phyloP scores from a whole-genome alignment of 1,139 yeast genomes.

The Yamadazyma pseudoaaseri region DNA sequence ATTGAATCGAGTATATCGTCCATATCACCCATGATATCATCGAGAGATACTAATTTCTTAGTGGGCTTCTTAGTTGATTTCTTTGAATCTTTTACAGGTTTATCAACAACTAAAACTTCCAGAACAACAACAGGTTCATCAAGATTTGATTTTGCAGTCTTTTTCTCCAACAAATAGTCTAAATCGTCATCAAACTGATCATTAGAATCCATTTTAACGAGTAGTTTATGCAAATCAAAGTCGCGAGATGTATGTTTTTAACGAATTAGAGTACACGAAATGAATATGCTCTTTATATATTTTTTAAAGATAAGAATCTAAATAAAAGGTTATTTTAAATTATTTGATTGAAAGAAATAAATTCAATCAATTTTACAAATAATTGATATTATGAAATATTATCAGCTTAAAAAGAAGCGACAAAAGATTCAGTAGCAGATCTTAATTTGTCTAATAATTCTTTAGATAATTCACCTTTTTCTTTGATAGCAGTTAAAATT shows the following conservation, averaged over 20 bases:
- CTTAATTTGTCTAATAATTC: slow-evolving; percentile 86
- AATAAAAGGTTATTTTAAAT: slow-evolving; percentile 5
- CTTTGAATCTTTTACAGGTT: not conserved
- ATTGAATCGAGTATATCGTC: slow-evolving; percentile 23
- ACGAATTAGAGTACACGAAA: too few species aligned
- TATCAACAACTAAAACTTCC: not conserved
- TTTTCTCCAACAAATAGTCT: slow-evolving; percentile 15
- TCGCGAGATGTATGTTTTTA: too few species aligned
- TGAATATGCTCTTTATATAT: slow-evolving; percentile 16
- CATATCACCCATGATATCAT: slow-evolving; percentile 19
- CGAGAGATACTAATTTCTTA: slow-evolving; percentile 1
- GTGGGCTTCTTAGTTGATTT: not conserved
- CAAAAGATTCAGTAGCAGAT: slow-evolving; percentile 88
- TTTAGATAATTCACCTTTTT: slow-evolving; percentile 87
- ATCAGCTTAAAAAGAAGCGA: slow-evolving; percentile 69
- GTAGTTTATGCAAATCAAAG: too few species aligned
- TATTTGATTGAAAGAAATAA: not conserved
- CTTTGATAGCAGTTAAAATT: slow-evolving; percentile 79
- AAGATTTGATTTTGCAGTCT: not conserved
- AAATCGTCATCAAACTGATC: slow-evolving; percentile 12
- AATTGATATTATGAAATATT: not conserved
- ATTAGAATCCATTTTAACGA: not conserved
- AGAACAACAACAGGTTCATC: not conserved
- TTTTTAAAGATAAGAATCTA: slow-evolving; percentile 13
- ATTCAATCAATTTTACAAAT: slow-evolving; percentile 2